Evolutionary conservation across 1,139 yeast genomes (phyloP).

Genomic region (Meyerozyma guilliermondii): DNA sequence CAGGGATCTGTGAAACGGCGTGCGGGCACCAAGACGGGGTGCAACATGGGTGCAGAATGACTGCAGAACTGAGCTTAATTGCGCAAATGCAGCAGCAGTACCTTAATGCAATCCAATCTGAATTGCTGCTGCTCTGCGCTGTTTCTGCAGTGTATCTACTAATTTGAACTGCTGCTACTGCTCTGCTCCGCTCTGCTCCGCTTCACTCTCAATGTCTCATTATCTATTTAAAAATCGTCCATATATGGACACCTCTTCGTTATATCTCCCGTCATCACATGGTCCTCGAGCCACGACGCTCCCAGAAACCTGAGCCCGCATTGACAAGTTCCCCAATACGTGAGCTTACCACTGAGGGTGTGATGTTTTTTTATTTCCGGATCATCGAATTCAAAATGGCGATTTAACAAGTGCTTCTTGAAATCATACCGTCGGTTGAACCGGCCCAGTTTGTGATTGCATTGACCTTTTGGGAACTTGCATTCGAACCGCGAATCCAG

Average conservation of each 20-base stretch:
- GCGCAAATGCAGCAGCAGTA: too few species aligned
- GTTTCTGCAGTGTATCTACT: too few species aligned
- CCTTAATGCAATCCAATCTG: too few species aligned
- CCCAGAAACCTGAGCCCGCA: conserved; percentile 53
- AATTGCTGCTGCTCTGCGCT: too few species aligned
- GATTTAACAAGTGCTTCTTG: conserved; percentile 61
- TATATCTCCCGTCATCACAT: conserved; percentile 36
- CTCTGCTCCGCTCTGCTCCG: too few species aligned
- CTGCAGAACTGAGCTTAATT: too few species aligned
- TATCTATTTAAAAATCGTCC: conserved; percentile 5
- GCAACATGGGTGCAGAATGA: neutral
- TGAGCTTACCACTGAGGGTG: conserved; percentile 51
- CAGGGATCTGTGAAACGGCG: neutral
- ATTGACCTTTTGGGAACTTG: conserved; percentile 49
- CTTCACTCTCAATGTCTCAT: neutral
- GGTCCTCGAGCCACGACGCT: conserved; percentile 53
- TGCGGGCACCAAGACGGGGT: too few species aligned
- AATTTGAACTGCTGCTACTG: too few species aligned
- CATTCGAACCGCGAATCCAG: conserved; percentile 54
- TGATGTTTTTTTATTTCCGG: conserved; percentile 43
- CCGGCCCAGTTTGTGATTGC: conserved; percentile 52
- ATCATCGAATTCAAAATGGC: conserved; percentile 55
- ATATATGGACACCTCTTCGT: conserved; percentile 27
- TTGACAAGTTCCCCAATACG: conserved; percentile 49
- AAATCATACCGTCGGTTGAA: conserved; percentile 69